phyloP scores from a whole-genome alignment of 2,329 filamentous ascomycete species.

The Hymenoscyphus salicellus region DNA sequence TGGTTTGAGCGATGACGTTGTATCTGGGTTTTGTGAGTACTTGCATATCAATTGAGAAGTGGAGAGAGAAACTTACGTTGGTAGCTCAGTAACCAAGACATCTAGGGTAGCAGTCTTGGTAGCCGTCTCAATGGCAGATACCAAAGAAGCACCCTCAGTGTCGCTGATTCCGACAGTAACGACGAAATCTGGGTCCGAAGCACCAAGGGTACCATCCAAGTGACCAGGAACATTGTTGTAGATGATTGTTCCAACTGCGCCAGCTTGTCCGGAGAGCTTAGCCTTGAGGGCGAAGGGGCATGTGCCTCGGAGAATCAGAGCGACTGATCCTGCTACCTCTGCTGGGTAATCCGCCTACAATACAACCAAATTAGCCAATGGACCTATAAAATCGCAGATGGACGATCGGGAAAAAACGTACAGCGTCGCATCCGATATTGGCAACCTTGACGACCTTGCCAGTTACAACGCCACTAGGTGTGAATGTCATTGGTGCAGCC shows the following conservation, averaged over 20 bases:
- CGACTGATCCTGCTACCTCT: conserved; percentile 57
- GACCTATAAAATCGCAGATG: not conserved
- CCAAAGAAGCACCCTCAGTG: conserved; percentile 7
- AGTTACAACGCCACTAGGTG: conserved; percentile 14
- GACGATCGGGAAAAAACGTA: conserved; percentile 3
- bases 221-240: conserved; percentile 65
- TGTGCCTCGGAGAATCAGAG: conserved; percentile 65
- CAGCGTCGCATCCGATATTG: conserved; percentile 26
- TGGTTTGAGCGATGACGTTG: conserved; percentile 63
- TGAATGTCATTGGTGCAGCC: conserved; percentile 19
- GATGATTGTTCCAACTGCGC: conserved; percentile 64
- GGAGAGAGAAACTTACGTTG: conserved; percentile 3
- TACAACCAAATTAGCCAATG: not conserved
- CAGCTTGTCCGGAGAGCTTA: conserved; percentile 61
- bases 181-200: not conserved
- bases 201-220: conserved; percentile 55
- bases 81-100: conserved; percentile 14
- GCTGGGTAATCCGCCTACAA: conserved; percentile 58
- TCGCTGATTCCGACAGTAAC: conserved; percentile 10
- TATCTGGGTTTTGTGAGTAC: conserved; percentile 1
- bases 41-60: not conserved
- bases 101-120: conserved; percentile 8
- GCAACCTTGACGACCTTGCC: conserved; percentile 19
- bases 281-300: conserved; percentile 72
- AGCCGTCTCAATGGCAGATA: conserved; percentile 51